phyloP scores from a whole-genome alignment of 441 rosid species.

The Eutrema salsugineum region DNA sequence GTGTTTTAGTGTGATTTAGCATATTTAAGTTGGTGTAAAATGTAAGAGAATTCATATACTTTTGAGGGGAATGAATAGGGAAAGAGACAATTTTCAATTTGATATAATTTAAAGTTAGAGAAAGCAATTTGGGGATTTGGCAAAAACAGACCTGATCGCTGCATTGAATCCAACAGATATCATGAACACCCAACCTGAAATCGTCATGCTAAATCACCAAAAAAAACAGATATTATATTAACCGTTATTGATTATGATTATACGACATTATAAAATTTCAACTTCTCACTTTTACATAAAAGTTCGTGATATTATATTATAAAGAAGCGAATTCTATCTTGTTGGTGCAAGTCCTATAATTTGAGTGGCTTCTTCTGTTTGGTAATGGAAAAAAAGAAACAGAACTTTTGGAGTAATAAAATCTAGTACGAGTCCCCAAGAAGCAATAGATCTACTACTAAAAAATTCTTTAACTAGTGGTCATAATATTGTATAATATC shows the following conservation, averaged over 20 bases:
- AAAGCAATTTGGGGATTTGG: neutral
- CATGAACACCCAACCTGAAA: constrained; percentile 65
- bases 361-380: neutral
- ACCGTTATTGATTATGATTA: neutral
- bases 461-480: neutral
- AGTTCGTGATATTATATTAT: neutral
- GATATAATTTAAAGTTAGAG: neutral
- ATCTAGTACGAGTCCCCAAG: neutral
- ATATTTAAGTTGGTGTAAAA: neutral
- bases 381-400: neutral
- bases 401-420: neutral
- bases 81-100: too few species aligned
- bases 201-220: constrained; percentile 44
- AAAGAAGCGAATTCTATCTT: neutral
- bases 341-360: constrained; percentile 12
- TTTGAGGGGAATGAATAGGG: too few species aligned
- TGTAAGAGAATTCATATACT: too few species aligned
- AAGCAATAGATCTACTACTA: neutral
- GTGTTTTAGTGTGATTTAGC: neutral
- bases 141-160: constrained; percentile 45
- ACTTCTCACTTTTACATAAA: neutral
- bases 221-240: neutral
- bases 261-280: neutral
- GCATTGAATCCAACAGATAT: constrained; percentile 66
- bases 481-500: neutral